Evolutionary conservation across 805 yeast species (phyloP).

Genomic region (Metschnikowia bowlesiae): DNA sequence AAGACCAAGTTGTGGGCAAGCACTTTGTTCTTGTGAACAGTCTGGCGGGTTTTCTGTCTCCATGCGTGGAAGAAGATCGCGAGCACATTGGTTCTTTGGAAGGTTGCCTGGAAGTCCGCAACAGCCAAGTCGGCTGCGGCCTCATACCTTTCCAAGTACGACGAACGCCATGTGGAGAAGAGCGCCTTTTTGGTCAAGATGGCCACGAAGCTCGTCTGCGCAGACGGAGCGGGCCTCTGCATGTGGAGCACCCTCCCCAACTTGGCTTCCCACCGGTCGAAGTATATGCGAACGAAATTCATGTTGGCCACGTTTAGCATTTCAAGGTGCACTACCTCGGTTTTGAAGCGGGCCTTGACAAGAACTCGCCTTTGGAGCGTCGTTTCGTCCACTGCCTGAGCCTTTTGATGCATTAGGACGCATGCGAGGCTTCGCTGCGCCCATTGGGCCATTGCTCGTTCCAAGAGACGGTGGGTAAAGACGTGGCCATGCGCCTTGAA

Average conservation of each 20-base stretch:
- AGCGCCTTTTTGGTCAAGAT: background rate
- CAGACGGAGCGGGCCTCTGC: background rate
- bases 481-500: background rate
- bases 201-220: background rate
- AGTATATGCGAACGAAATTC: conserved; percentile 19
- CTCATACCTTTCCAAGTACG: conserved; percentile 21
- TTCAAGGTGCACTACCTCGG: conserved; percentile 1
- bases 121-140: conserved; percentile 15
- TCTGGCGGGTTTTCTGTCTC: background rate
- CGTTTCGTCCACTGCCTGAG: background rate
- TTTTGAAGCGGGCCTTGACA: background rate
- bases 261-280: conserved; percentile 7
- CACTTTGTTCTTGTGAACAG: background rate
- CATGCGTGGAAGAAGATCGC: conserved; percentile 6
- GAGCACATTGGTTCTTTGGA: conserved; percentile 4
- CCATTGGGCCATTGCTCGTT: background rate
- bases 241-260: background rate
- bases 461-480: background rate
- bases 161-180: conserved; percentile 22
- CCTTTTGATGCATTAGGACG: background rate
- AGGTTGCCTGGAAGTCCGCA: conserved; percentile 14
- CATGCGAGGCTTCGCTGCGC: background rate
- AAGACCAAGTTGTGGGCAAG: conserved; percentile 7
- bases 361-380: background rate
- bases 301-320: conserved; percentile 16